Base-by-base conservation (phyloP, 768 basidiomycete genomes). In the Sarcodon sp. region DNA sequence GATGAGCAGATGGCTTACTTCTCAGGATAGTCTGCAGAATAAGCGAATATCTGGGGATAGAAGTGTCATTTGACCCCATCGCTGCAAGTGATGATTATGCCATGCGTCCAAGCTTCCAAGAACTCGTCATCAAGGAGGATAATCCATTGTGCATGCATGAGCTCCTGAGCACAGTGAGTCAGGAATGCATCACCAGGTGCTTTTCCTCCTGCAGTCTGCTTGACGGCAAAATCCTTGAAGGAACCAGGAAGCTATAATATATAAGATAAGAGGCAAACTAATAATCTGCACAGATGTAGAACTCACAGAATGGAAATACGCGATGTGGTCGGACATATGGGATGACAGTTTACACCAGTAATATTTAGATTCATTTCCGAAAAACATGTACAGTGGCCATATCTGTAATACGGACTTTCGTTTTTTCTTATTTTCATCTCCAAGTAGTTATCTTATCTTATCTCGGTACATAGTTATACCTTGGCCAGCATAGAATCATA, bases 301-400 rank as follows among this genome's bases (percentile, higher is more conserved):
- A 50, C 58, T 47, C 50, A 71, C 69, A 13, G 59, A 56, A 0
- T 71, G 73, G n/a, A 74, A 61, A 53, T 73, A 74, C 10, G 68
- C 72, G 2, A 72, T 9, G 48, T 70, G 69, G 50, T 72, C 66
- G 16, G 58, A 56, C 1, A 68, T 60, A 15, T 57, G 54, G 0
- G 57, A 57, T 7, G 51, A 55, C 1, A 66, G 67, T 11, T 55
- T 53, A 1, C 51, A 51, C 1, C 61, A 55, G 3, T 57, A 49
- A 44, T 71, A 72, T 51, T 75, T 76, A 0, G 68, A 69, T 7
- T 62, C 55, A 44, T 67, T 68, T 0, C 68, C 69, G 32, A 70
- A 59, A 39, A 50, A 66, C 0, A 64, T 35, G 47, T 73, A 75
- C 0, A 69, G 33, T 2, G 69, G 71, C 73, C 69, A 74, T 1